These are phyloP conservation scores for Neoboletus brunneissimus DNA, from an alignment of 768 basidiomycete genomes.

Conservation along the genomic window DNA sequence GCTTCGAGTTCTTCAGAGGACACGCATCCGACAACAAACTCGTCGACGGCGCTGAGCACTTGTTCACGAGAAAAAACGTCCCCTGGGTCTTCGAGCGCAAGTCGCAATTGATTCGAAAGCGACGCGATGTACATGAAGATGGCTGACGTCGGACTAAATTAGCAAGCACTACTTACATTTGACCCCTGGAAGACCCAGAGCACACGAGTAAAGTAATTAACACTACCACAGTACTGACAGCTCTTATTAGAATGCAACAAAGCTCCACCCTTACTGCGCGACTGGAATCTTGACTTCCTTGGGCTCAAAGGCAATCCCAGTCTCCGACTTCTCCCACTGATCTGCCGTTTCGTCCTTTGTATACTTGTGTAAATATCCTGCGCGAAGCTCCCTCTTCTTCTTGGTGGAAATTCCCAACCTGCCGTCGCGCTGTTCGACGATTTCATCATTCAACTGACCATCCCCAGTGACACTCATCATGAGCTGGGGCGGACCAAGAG, in stretches of 20 bases:
- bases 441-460: conserved; percentile 31
- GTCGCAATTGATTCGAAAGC: conserved; percentile 52
- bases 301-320: conserved; percentile 34
- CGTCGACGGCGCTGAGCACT: conserved; percentile 49
- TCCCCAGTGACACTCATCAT: conserved; percentile 46
- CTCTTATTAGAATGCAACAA: not conserved
- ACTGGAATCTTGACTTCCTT: conserved; percentile 23
- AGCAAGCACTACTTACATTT: not conserved
- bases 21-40: conserved; percentile 51
- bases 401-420: conserved; percentile 33
- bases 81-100: conserved; percentile 51
- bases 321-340: conserved; percentile 36
- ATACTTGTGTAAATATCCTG: conserved; percentile 39
- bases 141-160: conserved; percentile 5
- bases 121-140: conserved; percentile 37
- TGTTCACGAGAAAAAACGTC: conserved; percentile 52
- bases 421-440: conserved; percentile 34
- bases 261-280: not conserved
- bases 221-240: not conserved
- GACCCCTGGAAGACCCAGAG: not conserved
- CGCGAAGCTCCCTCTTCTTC: conserved; percentile 34
- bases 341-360: conserved; percentile 38
- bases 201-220: conserved; percentile 2
- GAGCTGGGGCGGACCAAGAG: conserved; percentile 44
- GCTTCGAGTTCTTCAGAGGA: conserved; percentile 45